Evolutionary conservation across 768 basidiomycete species (phyloP).

Genomic region (Strobilomyces echinocephalus): DNA sequence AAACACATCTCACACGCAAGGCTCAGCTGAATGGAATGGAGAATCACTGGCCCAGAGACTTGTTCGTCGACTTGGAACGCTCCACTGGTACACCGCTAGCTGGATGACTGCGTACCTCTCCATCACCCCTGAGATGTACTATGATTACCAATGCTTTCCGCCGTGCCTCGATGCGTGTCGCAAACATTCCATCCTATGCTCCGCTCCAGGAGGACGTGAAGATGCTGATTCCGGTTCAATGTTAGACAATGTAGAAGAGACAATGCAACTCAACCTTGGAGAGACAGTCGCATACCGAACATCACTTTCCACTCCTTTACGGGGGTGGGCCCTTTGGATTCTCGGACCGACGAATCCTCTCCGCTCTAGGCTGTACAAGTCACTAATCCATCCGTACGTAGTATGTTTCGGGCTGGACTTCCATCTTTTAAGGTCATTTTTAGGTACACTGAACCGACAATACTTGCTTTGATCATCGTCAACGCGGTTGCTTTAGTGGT

Average conservation of each 20-base stretch:
- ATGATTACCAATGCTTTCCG: constrained; percentile 56
- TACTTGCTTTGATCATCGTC: constrained; percentile 77
- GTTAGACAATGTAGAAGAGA: constrained; percentile 37
- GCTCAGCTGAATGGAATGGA: constrained; percentile 28
- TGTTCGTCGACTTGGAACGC: constrained; percentile 44
- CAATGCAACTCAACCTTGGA: constrained; percentile 26
- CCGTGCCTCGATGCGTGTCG: constrained; percentile 73
- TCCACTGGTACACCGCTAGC: constrained; percentile 38
- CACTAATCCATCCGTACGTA: constrained; percentile 73
- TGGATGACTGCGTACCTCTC: constrained; percentile 39
- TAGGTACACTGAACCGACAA: constrained; percentile 83
- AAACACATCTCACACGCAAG: constrained; percentile 52
- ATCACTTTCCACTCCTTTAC: constrained; percentile 46
- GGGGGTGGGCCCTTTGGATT: constrained; percentile 75
- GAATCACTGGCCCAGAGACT: constrained; percentile 25
- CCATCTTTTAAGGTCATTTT: background rate
- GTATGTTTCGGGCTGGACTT: constrained; percentile 14
- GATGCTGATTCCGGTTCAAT: constrained; percentile 24
- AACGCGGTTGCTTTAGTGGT: constrained; percentile 79
- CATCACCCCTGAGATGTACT: constrained; percentile 58
- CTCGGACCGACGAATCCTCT: constrained; percentile 66
- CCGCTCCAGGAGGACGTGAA: constrained; percentile 47
- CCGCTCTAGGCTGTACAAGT: constrained; percentile 58
- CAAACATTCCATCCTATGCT: constrained; percentile 66
- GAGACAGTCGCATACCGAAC: constrained; percentile 36